These are phyloP conservation scores for Yamadazyma sp. DNA, from an alignment of 1,139 yeast genomes.

Conservation along the genomic window DNA sequence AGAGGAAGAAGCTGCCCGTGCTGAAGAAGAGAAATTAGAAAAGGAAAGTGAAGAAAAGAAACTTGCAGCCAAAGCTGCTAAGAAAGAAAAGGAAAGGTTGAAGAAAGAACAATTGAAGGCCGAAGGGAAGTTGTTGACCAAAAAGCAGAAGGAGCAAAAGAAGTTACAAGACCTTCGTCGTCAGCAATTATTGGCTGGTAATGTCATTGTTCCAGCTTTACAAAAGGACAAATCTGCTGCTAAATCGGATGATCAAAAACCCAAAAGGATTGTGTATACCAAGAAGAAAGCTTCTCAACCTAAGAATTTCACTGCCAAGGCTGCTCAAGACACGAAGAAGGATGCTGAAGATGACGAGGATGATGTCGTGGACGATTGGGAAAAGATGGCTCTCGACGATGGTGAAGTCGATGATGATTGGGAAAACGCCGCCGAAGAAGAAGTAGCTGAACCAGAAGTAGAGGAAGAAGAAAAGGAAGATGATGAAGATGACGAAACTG, in stretches of 20 bases:
- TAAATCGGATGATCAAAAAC: constrained; percentile 39
- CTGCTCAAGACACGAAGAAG: constrained; percentile 18
- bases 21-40: constrained; percentile 60
- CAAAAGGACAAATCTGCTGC: constrained; percentile 29
- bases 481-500: constrained; percentile 15
- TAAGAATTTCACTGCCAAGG: constrained; percentile 30
- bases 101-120: constrained; percentile 82
- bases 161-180: constrained; percentile 86
- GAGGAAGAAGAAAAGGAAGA: constrained; percentile 18
- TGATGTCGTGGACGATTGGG: constrained; percentile 65
- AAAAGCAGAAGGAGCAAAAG: constrained; percentile 94
- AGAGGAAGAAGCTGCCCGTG: constrained; percentile 63
- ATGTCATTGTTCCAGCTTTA: constrained; percentile 72
- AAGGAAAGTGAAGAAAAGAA: constrained; percentile 64
- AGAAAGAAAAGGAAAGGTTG: constrained; percentile 81
- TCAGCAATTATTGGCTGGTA: constrained; percentile 76
- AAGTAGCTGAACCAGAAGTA: constrained; percentile 19
- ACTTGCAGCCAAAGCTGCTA: constrained; percentile 72
- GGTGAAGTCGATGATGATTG: constrained; percentile 51
- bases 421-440: constrained; percentile 40
- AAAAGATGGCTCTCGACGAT: constrained; percentile 53
- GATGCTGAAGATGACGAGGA: constrained; percentile 39
- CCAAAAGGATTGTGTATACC: constrained; percentile 74
- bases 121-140: constrained; percentile 87
- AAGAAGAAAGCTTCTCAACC: constrained; percentile 63